These are phyloP conservation scores for Aspergillus sclerotialis DNA, from an alignment of 2,329 filamentous ascomycete genomes.

Conservation along the genomic window DNA sequence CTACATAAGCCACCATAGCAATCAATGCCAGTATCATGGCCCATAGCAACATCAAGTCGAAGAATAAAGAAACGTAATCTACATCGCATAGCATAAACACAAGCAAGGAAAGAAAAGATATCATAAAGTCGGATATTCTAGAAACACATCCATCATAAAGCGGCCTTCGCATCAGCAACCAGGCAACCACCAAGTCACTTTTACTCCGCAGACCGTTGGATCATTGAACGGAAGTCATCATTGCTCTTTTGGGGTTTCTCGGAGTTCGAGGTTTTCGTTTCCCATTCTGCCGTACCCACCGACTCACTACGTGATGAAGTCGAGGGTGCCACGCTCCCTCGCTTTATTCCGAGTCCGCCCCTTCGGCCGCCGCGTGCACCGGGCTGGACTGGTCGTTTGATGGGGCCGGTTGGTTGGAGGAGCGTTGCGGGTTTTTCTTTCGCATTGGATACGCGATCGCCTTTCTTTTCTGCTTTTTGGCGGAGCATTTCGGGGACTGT, in stretches of 20 bases:
- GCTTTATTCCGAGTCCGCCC: conserved; percentile 45
- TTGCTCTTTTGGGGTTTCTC: conserved; percentile 46
- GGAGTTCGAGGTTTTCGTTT: conserved; percentile 20
- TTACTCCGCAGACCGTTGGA: conserved; percentile 36
- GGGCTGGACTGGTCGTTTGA: conserved; percentile 42
- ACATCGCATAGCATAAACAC: not conserved
- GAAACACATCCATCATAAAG: conserved; percentile 1
- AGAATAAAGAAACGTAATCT: not conserved
- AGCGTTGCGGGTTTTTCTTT: conserved; percentile 26
- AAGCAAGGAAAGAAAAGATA: not conserved
- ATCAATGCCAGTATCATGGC: no score
- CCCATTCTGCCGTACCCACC: conserved; percentile 10
- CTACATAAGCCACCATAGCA: no score
- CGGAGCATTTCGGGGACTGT: conserved; percentile 46
- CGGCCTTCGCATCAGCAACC: no score
- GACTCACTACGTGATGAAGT: conserved; percentile 4
- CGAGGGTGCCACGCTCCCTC: conserved; percentile 22
- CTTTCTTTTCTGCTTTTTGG: conserved; percentile 35
- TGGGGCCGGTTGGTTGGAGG: conserved; percentile 26
- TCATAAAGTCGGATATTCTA: conserved; percentile 1
- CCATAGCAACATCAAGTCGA: not conserved
- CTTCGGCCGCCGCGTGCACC: conserved; percentile 36
- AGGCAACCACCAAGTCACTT: no score
- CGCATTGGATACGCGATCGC: conserved; percentile 31
- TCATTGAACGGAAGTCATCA: conserved; percentile 51